Conservation (phyloP, 192 early-diverging fungal species). For the Backusella circina region DNA sequence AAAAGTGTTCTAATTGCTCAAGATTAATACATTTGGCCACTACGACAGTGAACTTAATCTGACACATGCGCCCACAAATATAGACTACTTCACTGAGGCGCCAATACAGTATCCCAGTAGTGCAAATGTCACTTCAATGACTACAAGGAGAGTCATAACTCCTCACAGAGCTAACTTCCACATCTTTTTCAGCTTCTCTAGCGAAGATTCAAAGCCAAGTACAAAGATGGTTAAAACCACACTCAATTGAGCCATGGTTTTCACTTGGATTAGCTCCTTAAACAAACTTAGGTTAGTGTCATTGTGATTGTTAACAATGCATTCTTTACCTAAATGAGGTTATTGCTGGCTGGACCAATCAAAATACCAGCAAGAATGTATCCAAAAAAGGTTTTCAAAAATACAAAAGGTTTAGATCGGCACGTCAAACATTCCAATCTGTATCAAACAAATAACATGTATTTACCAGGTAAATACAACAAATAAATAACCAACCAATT, state of each 20-base stretch:
- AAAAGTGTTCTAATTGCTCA: conserved; percentile 43
- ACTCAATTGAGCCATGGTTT: conserved; percentile 55
- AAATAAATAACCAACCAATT: conserved; percentile 35
- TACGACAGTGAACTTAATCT: conserved; percentile 51
- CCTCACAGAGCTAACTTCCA: conserved; percentile 48
- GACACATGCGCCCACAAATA: conserved; percentile 48
- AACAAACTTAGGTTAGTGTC: neutral
- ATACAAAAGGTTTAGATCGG: conserved; percentile 12
- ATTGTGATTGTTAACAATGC: neutral
- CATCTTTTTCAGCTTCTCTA: conserved; percentile 46
- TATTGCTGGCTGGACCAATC: conserved; percentile 40
- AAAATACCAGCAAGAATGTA: conserved; percentile 51
- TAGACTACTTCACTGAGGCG: conserved; percentile 33
- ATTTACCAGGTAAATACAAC: conserved; percentile 24
- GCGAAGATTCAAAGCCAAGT: conserved; percentile 53
- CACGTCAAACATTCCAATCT: conserved; percentile 34
- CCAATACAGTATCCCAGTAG: conserved; percentile 35
- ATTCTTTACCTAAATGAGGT: conserved; percentile 40
- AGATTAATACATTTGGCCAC: conserved; percentile 39
- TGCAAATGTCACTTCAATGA: conserved; percentile 33
- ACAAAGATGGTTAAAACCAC: conserved; percentile 58
- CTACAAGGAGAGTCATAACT: conserved; percentile 35
- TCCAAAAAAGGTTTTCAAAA: conserved; percentile 48
- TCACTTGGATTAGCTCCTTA: conserved; percentile 44
- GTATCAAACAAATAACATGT: neutral